Conservation (phyloP, 1,284 basidiomycete genomes). For the Abortiporus biennis region DNA sequence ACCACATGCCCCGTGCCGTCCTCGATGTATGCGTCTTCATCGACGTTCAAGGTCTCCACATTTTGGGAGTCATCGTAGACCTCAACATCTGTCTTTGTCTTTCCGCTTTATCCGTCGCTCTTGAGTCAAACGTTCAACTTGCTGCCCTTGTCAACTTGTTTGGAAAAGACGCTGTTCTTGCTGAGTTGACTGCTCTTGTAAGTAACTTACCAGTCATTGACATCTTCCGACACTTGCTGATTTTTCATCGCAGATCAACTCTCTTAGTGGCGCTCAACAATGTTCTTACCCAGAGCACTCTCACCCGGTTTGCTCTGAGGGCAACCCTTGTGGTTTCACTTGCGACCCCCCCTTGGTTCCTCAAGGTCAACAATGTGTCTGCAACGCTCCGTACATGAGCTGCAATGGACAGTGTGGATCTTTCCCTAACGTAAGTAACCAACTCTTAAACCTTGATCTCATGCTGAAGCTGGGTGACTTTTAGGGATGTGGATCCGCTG, state of each 20-base stretch:
- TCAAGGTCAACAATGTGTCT: constrained; percentile 14
- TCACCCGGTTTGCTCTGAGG: constrained; percentile 12
- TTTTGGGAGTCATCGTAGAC: constrained; percentile 13
- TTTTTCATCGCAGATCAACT: neutral
- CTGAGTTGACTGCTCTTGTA: constrained; percentile 15
- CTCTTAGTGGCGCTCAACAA: constrained; percentile 10
- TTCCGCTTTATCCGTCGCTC: constrained; percentile 17
- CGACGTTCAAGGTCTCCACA: constrained; percentile 8
- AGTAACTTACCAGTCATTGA: constrained; percentile 2
- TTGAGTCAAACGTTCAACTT: constrained; percentile 15
- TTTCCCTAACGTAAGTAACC: constrained; percentile 10
- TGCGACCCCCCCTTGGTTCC: constrained; percentile 12
- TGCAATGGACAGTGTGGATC: constrained; percentile 18
- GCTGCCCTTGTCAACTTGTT: constrained; percentile 12
- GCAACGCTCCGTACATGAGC: constrained; percentile 10
- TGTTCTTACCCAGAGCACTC: constrained; percentile 11
- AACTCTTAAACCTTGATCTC: neutral
- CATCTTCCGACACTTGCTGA: neutral
- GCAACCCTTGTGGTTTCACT: constrained; percentile 15
- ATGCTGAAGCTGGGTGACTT: neutral
- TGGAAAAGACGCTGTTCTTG: constrained; percentile 14
- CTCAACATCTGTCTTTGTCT: constrained; percentile 22
- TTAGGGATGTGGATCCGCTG: constrained; percentile 7
- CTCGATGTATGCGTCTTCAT: constrained; percentile 21
- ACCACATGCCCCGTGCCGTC: constrained; percentile 14